phyloP scores from a whole-genome alignment of 805 yeast genomes.

The Zygotorulaspora danielsina region DNA sequence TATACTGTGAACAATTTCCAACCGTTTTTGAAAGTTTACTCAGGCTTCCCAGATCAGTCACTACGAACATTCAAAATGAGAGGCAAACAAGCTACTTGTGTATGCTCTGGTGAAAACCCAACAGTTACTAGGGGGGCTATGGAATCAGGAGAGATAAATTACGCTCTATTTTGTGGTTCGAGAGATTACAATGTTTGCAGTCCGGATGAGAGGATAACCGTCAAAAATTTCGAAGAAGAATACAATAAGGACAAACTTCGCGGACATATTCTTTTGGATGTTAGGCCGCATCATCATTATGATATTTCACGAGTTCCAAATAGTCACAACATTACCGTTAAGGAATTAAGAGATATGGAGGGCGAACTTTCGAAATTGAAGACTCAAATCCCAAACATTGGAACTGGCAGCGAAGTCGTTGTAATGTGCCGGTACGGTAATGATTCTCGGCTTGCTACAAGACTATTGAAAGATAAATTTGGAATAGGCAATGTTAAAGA shows the following conservation, averaged over 20 bases:
- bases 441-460: constrained; percentile 79
- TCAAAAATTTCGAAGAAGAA: constrained; percentile 35
- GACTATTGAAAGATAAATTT: constrained; percentile 47
- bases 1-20: constrained; percentile 51
- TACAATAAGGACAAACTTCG: constrained; percentile 20
- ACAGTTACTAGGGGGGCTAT: constrained; percentile 47
- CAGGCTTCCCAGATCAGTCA: constrained; percentile 62
- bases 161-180: constrained; percentile 72
- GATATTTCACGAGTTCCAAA: constrained; percentile 56
- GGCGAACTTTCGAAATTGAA: constrained; percentile 29
- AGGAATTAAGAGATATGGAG: constrained; percentile 37
- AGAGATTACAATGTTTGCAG: constrained; percentile 44
- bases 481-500: constrained; percentile 54
- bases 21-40: constrained; percentile 67
- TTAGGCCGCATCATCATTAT: constrained; percentile 75
- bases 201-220: constrained; percentile 45
- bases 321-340: constrained; percentile 62
- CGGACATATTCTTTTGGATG: constrained; percentile 55
- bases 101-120: constrained; percentile 57
- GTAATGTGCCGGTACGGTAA: constrained; percentile 86
- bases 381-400: constrained; percentile 25
- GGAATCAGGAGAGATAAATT: constrained; percentile 49
- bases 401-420: constrained; percentile 37
- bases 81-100: constrained; percentile 54
- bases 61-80: constrained; percentile 79